Conservation (phyloP, 192 early-diverging fungal genomes). For the Backusella morwellensis region DNA sequence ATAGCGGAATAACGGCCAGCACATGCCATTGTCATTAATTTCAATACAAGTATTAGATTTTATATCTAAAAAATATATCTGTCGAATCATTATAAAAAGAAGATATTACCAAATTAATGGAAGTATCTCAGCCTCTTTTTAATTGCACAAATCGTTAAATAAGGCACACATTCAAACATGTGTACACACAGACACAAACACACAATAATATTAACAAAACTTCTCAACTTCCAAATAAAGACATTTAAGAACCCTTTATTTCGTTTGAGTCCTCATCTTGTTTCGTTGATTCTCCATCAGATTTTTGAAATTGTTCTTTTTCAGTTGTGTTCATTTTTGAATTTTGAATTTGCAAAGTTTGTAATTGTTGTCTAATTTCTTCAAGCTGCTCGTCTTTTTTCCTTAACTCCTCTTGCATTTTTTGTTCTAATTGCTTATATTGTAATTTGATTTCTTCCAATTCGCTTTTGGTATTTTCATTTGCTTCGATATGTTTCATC, state of each 20-base stretch:
- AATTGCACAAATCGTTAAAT: background rate
- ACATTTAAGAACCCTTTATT: conserved; percentile 6
- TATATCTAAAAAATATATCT: background rate
- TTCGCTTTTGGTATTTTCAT: background rate
- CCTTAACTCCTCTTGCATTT: background rate
- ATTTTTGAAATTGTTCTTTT: background rate
- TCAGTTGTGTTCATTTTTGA: background rate
- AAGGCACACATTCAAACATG: background rate
- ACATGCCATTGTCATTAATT: background rate
- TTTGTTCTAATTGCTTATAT: background rate
- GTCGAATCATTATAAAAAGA: background rate
- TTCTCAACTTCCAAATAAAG: background rate
- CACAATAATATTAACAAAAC: background rate
- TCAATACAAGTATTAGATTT: background rate
- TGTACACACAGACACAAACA: background rate
- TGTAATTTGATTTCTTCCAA: background rate
- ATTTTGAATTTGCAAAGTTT: conserved; percentile 1
- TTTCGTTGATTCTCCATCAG: background rate
- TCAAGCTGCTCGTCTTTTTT: conserved; percentile 6
- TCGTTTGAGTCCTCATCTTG: background rate
- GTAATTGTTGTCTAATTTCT: conserved; percentile 8
- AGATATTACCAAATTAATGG: background rate
- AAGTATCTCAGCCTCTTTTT: background rate
- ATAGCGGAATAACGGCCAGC: background rate
- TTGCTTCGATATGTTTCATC: background rate